Evolutionary conservation across 371 early-diverging fungal species (phyloP), one percentile per base, ranked within the genome.

Genomic region (Mortierella sp.): DNA sequence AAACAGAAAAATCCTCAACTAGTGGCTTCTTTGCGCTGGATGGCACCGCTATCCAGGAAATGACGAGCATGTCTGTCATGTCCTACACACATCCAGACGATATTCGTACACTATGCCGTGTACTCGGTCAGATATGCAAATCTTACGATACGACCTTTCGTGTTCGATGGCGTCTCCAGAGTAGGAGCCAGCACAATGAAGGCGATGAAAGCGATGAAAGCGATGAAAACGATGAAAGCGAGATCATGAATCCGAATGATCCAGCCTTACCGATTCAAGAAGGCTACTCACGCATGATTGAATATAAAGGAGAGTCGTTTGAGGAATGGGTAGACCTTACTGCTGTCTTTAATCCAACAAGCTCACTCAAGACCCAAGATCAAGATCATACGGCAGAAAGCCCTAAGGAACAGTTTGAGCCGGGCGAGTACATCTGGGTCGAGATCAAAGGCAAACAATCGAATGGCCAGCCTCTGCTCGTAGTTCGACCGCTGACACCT

Each of bases 251-350:
- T 22, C 40, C 10, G 24, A 9, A 50, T n/a, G 38, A 33, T 36
- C 15, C 6, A n/a, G 6, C 6, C 7, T 24, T 13, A 19, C 50
- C 22, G 13, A 53, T 50, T 19, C 50, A 24, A 53, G 10, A 11
- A 22, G 50, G 15, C 21, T 32, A 52, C 8, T 63, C 63, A 45
- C 65, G 73, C 15, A 50, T 2, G 38, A 71, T 80, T n/a, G 81
- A 75, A 24, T 80, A 71, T 52, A 63, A 80, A 43, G 81, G 81
- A 19, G 75, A 75, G 32, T 32, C 41, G 19, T 80, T 65, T 67
- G 75, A 80, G 38, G 81, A 80, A 38, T 80, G 75, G 69, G 33
- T 69, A 16, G 81, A 80, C 52, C 75, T 75, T 0, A 80, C 75
- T 15, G 75, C 72, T 5, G 9, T 38, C 0, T 55, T 70, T 13